Evolutionary conservation across 495 filamentous ascomycete species (phyloP).

Genomic region (Aspergillus kassunensis): DNA sequence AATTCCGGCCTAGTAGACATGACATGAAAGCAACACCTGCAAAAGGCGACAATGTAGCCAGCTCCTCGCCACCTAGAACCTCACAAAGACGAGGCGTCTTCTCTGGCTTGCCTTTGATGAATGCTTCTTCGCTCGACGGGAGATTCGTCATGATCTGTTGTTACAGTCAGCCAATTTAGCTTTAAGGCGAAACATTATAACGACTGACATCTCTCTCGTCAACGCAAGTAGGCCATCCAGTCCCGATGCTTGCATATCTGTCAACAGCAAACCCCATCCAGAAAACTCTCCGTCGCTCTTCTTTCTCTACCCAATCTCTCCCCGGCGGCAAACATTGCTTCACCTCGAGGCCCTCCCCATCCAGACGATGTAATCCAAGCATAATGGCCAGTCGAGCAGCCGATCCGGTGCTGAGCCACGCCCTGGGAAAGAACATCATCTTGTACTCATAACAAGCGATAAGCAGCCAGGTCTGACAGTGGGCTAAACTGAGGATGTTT

Average conservation of each 20-base stretch:
- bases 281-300: slow-evolving; percentile 88
- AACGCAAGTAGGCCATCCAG: slow-evolving; percentile 92
- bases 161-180: slow-evolving; percentile 7
- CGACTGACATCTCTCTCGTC: slow-evolving; percentile 78
- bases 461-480: slow-evolving; percentile 79
- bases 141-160: slow-evolving; percentile 75
- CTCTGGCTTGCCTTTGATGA: slow-evolving; percentile 70
- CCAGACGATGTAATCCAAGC: slow-evolving; percentile 89
- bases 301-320: slow-evolving; percentile 87
- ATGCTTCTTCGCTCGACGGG: slow-evolving; percentile 83
- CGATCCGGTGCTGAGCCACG: slow-evolving; percentile 88
- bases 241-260: slow-evolving; percentile 93
- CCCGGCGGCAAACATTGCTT: slow-evolving; percentile 85
- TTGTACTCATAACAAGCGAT: slow-evolving; percentile 88
- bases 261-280: slow-evolving; percentile 92
- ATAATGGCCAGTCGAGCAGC: slow-evolving; percentile 75
- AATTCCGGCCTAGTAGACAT: slow-evolving; percentile 88
- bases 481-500: slow-evolving; percentile 71
- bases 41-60: slow-evolving; percentile 68
- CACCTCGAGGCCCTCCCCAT: slow-evolving; percentile 82
- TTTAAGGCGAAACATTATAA: neutral
- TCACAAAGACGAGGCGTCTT: slow-evolving; percentile 64
- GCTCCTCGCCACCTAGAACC: slow-evolving; percentile 67
- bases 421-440: slow-evolving; percentile 95
- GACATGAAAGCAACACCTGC: slow-evolving; percentile 81